Base-by-base conservation (phyloP, 1,139 yeast species). In the Geotrichum cucujoidarum region DNA sequence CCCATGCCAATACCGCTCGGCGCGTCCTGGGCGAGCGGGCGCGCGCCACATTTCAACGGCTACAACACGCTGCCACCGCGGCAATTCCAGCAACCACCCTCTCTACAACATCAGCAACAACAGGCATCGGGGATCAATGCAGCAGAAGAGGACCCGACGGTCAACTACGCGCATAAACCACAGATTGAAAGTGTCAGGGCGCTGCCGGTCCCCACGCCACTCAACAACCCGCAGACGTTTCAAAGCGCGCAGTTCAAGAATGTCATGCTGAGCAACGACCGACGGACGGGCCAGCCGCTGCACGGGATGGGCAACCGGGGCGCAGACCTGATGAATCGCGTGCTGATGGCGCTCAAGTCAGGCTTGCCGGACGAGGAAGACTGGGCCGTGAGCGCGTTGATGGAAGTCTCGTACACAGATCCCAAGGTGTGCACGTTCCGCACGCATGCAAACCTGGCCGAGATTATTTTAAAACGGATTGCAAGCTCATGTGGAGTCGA, bases 301-400 rank as follows among this genome's bases (percentile, higher is more conserved):
- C 57, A 27, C 64, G 69, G 25, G 48, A 51, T 35, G 66, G 68
- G 21, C 22, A 52, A 53, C 11, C 56, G 54, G 34, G 70, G 70
- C 14, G 61, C 59, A 3, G 65, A 62, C 43, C 57, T 58, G 47
- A 66, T 79, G 59, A 73, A 73, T 36, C 71, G 95, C 47, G 76
- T 85, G 43, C 69, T 72, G 45, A 75, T 85, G 79, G 77, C 89
- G 1, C 75, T 85, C 53, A 73, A 73, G 55, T 75, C 81, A 4
- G 83, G 81, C 1, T 65, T 84, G 25, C 73, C 69, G 32, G 67
- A 72, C 17, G 95, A 85, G 60, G 70, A 80, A 32, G 76, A 75
- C 54, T 83, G 88, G 81, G 84, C 89, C 1, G 65, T 84, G 43
- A 71, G 74, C 35, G 74, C 82, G 7, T 68, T 83, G 53, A 75